Evolutionary conservation across 2,329 filamentous ascomycete genomes (phyloP).

Genomic region (Aureobasidium melanogenum): DNA sequence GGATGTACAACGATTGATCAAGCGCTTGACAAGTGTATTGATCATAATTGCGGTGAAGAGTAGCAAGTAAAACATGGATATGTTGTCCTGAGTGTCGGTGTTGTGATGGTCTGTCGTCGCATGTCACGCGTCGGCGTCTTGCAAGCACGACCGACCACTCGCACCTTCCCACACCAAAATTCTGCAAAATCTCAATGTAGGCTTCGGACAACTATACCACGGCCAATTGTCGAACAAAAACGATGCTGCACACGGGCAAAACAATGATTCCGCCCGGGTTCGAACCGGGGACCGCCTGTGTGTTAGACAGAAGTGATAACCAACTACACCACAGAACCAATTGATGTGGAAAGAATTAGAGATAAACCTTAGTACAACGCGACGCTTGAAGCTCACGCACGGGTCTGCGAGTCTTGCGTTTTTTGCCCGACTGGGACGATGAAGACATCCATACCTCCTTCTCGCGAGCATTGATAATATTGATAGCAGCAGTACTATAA

Average conservation of each 20-base stretch:
- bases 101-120: neutral
- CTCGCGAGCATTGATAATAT: no score
- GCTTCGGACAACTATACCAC: neutral
- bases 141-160: neutral
- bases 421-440: no score
- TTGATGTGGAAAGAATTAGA: no score
- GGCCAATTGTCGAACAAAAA: neutral
- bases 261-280: neutral
- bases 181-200: neutral
- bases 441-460: no score
- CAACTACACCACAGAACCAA: neutral
- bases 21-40: no score
- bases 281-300: neutral
- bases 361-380: no score
- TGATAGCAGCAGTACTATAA: no score
- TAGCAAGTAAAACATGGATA: neutral
- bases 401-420: no score
- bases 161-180: neutral
- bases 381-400: no score
- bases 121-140: neutral
- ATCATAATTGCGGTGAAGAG: neutral
- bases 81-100: neutral
- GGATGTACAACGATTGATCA: no score
- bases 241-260: neutral
- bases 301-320: neutral